Evolutionary conservation across 805 yeast species (phyloP).

Genomic region (Kodamaea hsintzibuensis): DNA sequence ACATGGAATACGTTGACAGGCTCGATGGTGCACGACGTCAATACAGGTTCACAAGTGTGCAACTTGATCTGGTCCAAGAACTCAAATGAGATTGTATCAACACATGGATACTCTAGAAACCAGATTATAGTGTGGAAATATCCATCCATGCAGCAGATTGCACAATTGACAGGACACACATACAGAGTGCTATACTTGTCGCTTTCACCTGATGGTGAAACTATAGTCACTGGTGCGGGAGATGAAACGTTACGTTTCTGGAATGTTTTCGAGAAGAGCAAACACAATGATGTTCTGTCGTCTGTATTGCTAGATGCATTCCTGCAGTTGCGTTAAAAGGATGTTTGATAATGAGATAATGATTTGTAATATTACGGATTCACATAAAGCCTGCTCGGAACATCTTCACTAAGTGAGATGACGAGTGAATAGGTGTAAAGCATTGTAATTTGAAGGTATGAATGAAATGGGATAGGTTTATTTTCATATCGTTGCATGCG

Average conservation of each 20-base stretch:
- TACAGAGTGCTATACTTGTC: constrained; percentile 87
- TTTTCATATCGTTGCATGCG: not conserved
- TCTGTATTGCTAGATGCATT: constrained; percentile 73
- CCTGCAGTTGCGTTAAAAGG: constrained; percentile 61
- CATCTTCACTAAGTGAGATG: not conserved
- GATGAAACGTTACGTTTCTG: constrained; percentile 95
- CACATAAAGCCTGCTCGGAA: not conserved
- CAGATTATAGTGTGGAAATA: constrained; percentile 94
- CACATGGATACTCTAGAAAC: constrained; percentile 91
- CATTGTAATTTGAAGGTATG: not conserved
- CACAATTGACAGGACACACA: constrained; percentile 92
- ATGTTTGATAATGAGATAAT: not conserved
- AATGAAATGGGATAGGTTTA: not conserved
- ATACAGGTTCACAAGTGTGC: constrained; percentile 96
- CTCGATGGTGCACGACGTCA: constrained; percentile 69
- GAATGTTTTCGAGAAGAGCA: constrained; percentile 86
- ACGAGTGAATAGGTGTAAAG: not conserved
- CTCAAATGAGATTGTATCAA: constrained; percentile 87
- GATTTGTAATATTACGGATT: constrained; percentile 2
- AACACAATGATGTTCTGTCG: constrained; percentile 55
- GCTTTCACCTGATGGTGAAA: constrained; percentile 93
- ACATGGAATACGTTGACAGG: constrained; percentile 92
- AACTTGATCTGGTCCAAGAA: constrained; percentile 91
- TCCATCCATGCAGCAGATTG: constrained; percentile 89
- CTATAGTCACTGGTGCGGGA: constrained; percentile 97